Percentiles rank a stretch among this genome's conserved stretches.
These are phyloP conservation scores for Diaporthe destruens DNA, from an alignment of 2,329 filamentous ascomycete genomes.

Conservation along the genomic window DNA sequence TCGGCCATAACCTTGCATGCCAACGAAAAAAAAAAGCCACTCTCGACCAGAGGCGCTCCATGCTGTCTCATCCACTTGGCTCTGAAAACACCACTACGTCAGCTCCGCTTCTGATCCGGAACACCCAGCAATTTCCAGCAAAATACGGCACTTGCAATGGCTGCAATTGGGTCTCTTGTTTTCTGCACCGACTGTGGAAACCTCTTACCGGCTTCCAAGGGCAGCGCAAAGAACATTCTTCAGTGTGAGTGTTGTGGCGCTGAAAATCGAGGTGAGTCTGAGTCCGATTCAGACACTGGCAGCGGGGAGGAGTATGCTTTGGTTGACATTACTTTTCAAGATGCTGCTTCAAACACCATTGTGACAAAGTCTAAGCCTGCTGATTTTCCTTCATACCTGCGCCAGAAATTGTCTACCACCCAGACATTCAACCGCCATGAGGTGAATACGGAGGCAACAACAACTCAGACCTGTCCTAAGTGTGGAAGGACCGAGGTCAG, in stretches of 20 bases:
- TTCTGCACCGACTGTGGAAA: constrained; percentile 96
- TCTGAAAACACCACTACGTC: background rate
- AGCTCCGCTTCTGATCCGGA: background rate
- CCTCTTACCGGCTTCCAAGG: constrained; percentile 83
- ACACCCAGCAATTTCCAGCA: background rate
- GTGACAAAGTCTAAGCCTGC: constrained; percentile 87
- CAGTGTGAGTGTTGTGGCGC: constrained; percentile 89
- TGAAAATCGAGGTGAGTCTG: constrained; percentile 81
- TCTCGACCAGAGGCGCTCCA: background rate
- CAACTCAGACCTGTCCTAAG: constrained; percentile 78
- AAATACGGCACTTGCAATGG: constrained; percentile 68
- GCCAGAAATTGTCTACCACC: constrained; percentile 88
- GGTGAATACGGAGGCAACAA: constrained; percentile 78
- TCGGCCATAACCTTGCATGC: constrained; percentile 20
- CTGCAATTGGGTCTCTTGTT: constrained; percentile 88
- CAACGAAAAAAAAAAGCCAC: constrained; percentile 35
- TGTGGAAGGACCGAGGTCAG: constrained; percentile 87
- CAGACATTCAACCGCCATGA: constrained; percentile 85
- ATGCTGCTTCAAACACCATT: constrained; percentile 81
- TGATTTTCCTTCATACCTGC: constrained; percentile 90
- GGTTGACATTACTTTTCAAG: constrained; percentile 54
- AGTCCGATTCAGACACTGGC: background rate
- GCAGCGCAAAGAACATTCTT: constrained; percentile 80
- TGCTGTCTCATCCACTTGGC: constrained; percentile 12
- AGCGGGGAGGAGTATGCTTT: background rate